These are phyloP conservation scores for Cryptosporidium canis DNA, from an alignment of 169 alveolate genomes.

Conservation along the genomic window DNA sequence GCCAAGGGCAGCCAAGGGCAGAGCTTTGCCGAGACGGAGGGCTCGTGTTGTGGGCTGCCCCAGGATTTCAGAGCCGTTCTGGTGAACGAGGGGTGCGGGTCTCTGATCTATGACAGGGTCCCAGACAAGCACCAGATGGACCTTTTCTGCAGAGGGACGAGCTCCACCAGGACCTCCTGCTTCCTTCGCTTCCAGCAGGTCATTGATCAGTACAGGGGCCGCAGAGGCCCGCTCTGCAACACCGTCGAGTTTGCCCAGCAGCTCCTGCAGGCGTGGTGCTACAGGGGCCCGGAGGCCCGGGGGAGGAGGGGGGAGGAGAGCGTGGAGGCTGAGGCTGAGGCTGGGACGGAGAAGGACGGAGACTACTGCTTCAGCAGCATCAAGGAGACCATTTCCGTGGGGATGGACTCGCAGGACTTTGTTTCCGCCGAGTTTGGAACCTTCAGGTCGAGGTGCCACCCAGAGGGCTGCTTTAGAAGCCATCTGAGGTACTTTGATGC, in stretches of 20 bases:
- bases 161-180: slow-evolving; percentile 34
- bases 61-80: slow-evolving; percentile 24
- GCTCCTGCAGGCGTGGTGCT: slow-evolving; percentile 79
- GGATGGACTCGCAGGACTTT: slow-evolving; percentile 49
- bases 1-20: neutral
- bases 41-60: slow-evolving; percentile 19
- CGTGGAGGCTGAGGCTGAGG: neutral
- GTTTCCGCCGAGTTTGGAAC: slow-evolving; percentile 20
- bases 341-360: neutral
- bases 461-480: slow-evolving; percentile 73
- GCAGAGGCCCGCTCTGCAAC: slow-evolving; percentile 75
- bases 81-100: slow-evolving; percentile 34
- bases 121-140: slow-evolving; percentile 28
- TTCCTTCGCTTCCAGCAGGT: slow-evolving; percentile 71
- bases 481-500: slow-evolving; percentile 76
- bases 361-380: slow-evolving; percentile 74
- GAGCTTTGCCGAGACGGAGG: neutral
- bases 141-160: slow-evolving; percentile 45
- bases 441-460: slow-evolving; percentile 66
- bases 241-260: slow-evolving; percentile 71
- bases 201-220: slow-evolving; percentile 45
- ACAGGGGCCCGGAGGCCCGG: slow-evolving; percentile 8
- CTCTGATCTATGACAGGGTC: slow-evolving; percentile 41
- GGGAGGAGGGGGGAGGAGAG: neutral
- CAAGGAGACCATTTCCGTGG: slow-evolving; percentile 9